A percentile compares a stretch with the other conserved stretches of the same genome.
These are phyloP conservation scores for Blastobotrys buckinghamii DNA, from an alignment of 1,139 yeast genomes.

Conservation along the genomic window DNA sequence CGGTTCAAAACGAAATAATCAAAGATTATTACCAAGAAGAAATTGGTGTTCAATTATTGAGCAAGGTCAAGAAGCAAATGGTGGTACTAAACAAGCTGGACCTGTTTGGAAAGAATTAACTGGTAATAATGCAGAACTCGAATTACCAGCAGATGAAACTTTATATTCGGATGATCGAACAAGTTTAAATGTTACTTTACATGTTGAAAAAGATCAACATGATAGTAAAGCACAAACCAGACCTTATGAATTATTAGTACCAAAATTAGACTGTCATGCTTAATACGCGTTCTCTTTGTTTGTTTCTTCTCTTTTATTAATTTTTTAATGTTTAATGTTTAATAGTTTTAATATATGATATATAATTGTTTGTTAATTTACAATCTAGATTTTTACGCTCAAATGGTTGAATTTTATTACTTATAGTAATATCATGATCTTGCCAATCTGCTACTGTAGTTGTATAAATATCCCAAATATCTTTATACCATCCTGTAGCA, in stretches of 20 bases:
- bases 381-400: background rate
- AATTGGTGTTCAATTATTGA: constrained; percentile 51
- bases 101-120: constrained; percentile 6
- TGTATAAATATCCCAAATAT: background rate
- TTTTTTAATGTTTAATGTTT: background rate
- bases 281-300: background rate
- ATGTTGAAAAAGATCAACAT: constrained; percentile 59
- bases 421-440: background rate
- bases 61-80: constrained; percentile 24
- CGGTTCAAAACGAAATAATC: constrained; percentile 48
- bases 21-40: constrained; percentile 66
- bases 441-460: constrained; percentile 2
- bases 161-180: constrained; percentile 39
- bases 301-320: background rate
- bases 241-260: constrained; percentile 65
- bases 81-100: constrained; percentile 18
- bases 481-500: background rate
- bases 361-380: background rate
- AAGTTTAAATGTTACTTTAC: constrained; percentile 62
- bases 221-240: constrained; percentile 50
- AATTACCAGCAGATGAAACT: constrained; percentile 32
- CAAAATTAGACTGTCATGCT: constrained; percentile 28
- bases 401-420: background rate
- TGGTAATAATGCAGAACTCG: background rate
- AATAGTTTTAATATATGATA: background rate